Base-by-base conservation (phyloP, 345 rosid genomes). In the Brassica juncea region DNA sequence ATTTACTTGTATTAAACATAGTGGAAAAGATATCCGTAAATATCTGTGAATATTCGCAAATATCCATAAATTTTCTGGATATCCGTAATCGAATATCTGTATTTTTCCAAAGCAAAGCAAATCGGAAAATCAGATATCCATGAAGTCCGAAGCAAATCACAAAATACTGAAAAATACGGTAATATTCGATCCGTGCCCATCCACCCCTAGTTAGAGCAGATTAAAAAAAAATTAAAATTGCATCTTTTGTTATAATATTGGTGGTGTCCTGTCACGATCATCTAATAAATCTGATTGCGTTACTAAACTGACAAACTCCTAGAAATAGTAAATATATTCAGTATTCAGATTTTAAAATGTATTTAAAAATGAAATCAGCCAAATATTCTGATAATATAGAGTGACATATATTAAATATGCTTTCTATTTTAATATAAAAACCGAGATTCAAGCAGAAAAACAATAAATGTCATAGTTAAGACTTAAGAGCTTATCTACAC, bases 401-500 rank as follows among this genome's bases (percentile, higher is more conserved):
- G 62, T 7, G n/a, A 4, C 21, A 58, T 15, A 44, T 57, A 39
- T 25, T 37, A 27, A 39, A 28, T 39, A 4, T 74, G 39, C 68
- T 69, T 44, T 31, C 12, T 61, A 47, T 12, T 60, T 37, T 44
- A 5, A 44, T 31, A 4, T 62, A 34, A 47, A 47, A 70, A 4
- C 10, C 57, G 23, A 62, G 39, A 52, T 23, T 47, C 70, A 34
- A 47, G 65, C 76, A 62, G 15, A 25, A 70, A 31, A 77, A 47
- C 39, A 37, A 62, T 49, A 77, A 52, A 27, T 49, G 65, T 31
- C 57, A 34, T 61, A 32, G 30, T n/a, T 32, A 44, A 31, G 34
- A 31, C 34, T 31, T 31, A 3, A 61, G 66, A 63, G 76, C 75
- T 70, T 70, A 77, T 77, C 81, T 52, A 70, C 66, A 52, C 75